A percentile compares a stretch with the other conserved stretches of the same genome.
Conservation (phyloP, 768 basidiomycete genomes). For the Melanogaster broomeanus region DNA sequence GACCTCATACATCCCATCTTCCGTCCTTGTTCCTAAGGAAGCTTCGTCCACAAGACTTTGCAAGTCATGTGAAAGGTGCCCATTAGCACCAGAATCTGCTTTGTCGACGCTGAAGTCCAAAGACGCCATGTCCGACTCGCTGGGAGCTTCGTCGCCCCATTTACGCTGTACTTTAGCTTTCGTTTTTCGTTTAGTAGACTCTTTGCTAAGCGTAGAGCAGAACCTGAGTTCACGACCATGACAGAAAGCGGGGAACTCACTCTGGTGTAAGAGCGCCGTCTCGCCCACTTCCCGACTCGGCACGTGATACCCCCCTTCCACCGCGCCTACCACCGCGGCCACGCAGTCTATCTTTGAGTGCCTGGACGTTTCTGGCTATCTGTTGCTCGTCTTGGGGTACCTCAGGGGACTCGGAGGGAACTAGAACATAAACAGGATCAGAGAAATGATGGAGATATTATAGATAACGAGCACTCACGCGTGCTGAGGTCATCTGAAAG, state of each 20-base stretch:
- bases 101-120: conserved; percentile 84
- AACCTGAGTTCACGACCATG: background rate
- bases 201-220: conserved; percentile 54
- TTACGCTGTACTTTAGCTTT: conserved; percentile 80
- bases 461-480: conserved; percentile 37
- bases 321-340: conserved; percentile 67
- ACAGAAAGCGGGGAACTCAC: conserved; percentile 43
- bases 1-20: conserved; percentile 74
- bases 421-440: conserved; percentile 25
- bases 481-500: conserved; percentile 63
- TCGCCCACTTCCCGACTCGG: conserved; percentile 54
- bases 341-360: conserved; percentile 82
- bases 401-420: conserved; percentile 50
- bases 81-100: conserved; percentile 34
- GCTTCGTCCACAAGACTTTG: conserved; percentile 64
- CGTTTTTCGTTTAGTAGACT: conserved; percentile 57
- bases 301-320: conserved; percentile 47
- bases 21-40: conserved; percentile 75
- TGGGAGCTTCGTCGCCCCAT: conserved; percentile 85
- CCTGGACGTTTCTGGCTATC: conserved; percentile 90
- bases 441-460: background rate
- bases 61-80: conserved; percentile 46
- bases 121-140: conserved; percentile 88
- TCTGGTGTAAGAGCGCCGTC: conserved; percentile 71
- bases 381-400: conserved; percentile 77